These are phyloP conservation scores for Aureobasidium subglaciale DNA, from an alignment of 2,329 filamentous ascomycete species.

Conservation along the genomic window DNA sequence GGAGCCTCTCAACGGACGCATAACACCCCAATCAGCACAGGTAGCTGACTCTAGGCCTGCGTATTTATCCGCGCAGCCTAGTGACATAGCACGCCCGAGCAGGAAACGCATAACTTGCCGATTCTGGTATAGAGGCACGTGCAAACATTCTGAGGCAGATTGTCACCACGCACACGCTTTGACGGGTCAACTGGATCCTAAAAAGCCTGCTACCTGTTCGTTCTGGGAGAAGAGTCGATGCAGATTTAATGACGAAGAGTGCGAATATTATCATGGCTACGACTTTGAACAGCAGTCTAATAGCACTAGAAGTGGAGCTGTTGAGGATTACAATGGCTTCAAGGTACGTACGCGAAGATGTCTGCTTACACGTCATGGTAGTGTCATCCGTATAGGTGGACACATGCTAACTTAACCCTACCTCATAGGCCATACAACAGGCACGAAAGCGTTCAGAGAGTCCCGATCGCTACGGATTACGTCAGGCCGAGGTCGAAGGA, in stretches of 20 bases:
- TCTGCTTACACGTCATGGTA: too few relatives aligned
- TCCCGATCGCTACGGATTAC: background rate
- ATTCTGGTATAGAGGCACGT: constrained; percentile 18
- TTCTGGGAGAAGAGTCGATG: constrained; percentile 10
- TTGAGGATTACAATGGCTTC: background rate
- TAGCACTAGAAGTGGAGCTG: background rate
- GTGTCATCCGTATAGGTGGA: too few relatives aligned
- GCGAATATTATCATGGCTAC: constrained; percentile 8
- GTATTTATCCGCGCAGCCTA: background rate
- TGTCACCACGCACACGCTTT: constrained; percentile 19
- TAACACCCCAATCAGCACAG: background rate
- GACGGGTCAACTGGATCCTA: background rate
- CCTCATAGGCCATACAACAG: background rate
- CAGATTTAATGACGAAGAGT: constrained; percentile 6
- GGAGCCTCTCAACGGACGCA: background rate
- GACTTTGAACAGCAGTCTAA: background rate
- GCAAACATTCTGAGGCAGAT: constrained; percentile 13
- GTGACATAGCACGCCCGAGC: too few relatives aligned
- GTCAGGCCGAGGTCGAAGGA: constrained; percentile 1
- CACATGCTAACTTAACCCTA: too few relatives aligned
- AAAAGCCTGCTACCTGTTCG: background rate
- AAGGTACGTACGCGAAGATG: too few relatives aligned
- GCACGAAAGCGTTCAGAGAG: background rate
- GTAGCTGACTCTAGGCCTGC: background rate
- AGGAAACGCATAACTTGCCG: constrained; percentile 19